Conservation (phyloP, 192 early-diverging fungal genomes). For the Coemansia sp. region DNA sequence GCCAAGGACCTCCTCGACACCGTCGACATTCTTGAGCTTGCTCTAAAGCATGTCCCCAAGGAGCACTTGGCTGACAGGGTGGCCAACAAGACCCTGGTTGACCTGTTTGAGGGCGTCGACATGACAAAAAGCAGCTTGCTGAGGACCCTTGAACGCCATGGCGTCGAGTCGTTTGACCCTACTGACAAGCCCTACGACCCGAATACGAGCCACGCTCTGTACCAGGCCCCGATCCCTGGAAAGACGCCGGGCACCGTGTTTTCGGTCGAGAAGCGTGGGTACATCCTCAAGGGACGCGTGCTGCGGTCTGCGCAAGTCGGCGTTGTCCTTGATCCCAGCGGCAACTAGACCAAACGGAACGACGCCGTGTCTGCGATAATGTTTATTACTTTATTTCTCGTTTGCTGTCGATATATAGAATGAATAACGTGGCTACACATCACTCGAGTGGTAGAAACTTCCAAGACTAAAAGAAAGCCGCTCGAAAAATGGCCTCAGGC, state of each 20-base stretch:
- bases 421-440: no score
- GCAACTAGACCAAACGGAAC: conserved; percentile 20
- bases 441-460: no score
- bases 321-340: conserved; percentile 68
- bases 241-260: conserved; percentile 88
- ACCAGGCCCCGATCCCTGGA: conserved; percentile 83
- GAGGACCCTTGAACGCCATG: conserved; percentile 82
- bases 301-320: conserved; percentile 94
- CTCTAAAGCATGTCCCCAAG: conserved; percentile 83
- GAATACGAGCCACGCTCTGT: conserved; percentile 91
- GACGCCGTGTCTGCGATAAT: no score
- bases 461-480: no score
- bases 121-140: conserved; percentile 87
- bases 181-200: conserved; percentile 91
- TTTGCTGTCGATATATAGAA: no score
- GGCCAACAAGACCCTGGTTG: conserved; percentile 61
- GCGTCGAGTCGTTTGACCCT: conserved; percentile 77
- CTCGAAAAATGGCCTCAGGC: not conserved
- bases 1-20: conserved; percentile 94
- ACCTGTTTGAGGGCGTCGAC: conserved; percentile 82
- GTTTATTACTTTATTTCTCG: no score
- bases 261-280: conserved; percentile 91
- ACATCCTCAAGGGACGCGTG: conserved; percentile 85
- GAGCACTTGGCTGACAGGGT: conserved; percentile 55
- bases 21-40: conserved; percentile 86